Conservation (phyloP, 768 basidiomycete species). For the Podaxis carcinomalis region DNA sequence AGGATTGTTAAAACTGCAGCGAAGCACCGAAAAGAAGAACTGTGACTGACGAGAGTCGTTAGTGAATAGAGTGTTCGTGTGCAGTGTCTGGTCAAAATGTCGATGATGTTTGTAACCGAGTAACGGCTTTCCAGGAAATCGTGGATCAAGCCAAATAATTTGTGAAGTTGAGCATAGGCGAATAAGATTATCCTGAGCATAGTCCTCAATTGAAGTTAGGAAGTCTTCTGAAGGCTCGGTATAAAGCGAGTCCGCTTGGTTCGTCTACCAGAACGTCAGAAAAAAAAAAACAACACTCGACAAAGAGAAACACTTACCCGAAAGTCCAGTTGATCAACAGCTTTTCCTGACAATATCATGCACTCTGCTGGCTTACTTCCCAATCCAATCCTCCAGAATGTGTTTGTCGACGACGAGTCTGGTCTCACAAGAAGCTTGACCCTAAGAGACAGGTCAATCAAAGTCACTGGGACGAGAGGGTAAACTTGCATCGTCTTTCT, state of each 20-base stretch:
- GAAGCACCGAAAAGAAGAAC: background rate
- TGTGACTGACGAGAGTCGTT: slow-evolving; percentile 27
- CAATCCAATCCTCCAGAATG: slow-evolving; percentile 51
- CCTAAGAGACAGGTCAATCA: slow-evolving; percentile 13
- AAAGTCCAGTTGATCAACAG: slow-evolving; percentile 45
- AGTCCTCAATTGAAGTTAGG: slow-evolving; percentile 52
- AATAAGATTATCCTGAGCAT: slow-evolving; percentile 37
- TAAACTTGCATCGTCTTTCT: slow-evolving; percentile 33
- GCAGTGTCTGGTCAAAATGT: slow-evolving; percentile 55
- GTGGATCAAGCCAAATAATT: slow-evolving; percentile 67
- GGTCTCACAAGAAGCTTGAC: slow-evolving; percentile 7
- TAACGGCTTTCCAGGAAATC: slow-evolving; percentile 53
- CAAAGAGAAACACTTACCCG: slow-evolving; percentile 38
- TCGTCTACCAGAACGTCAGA: background rate
- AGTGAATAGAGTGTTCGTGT: slow-evolving; percentile 30
- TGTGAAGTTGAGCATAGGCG: slow-evolving; percentile 58
- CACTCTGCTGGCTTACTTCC: slow-evolving; percentile 31
- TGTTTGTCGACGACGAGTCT: slow-evolving; percentile 19
- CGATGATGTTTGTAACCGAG: slow-evolving; percentile 60
- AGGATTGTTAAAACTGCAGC: background rate
- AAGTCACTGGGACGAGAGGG: background rate
- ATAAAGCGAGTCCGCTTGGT: slow-evolving; percentile 20
- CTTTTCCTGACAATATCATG: slow-evolving; percentile 43
- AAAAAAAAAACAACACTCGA: too few relatives aligned
- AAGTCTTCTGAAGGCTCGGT: slow-evolving; percentile 26